Conservation (phyloP, 2,329 filamentous ascomycete species). For the Aspergillus ibericus region DNA sequence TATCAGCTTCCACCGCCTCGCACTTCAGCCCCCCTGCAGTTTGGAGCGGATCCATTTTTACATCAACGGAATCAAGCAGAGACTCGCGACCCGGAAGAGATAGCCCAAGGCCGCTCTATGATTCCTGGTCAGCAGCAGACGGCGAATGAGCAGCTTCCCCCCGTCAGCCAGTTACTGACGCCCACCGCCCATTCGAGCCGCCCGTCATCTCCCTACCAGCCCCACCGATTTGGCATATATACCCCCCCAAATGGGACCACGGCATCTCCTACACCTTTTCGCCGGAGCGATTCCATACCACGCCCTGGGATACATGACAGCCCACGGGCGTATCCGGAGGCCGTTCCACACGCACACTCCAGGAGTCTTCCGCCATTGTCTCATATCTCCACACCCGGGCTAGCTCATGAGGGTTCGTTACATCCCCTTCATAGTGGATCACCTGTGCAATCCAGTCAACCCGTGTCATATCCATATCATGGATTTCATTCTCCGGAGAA, state of each 20-base stretch:
- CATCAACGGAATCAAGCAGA: constrained; percentile 27
- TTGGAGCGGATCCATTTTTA: constrained; percentile 36
- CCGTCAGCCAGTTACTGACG: constrained; percentile 43
- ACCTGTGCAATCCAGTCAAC: constrained; percentile 20
- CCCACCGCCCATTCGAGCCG: constrained; percentile 30
- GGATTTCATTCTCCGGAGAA: constrained; percentile 18
- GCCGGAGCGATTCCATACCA: constrained; percentile 22
- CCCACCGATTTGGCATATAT: constrained; percentile 24
- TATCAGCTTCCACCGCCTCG: constrained; percentile 45
- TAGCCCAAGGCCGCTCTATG: constrained; percentile 12
- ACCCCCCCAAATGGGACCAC: constrained; percentile 17
- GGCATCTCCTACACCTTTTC: constrained; percentile 20
- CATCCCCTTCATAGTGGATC: constrained; percentile 23
- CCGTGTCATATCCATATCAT: constrained; percentile 19
- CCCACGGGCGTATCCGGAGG: constrained; percentile 19
- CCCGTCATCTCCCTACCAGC: constrained; percentile 29
- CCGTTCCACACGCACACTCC: constrained; percentile 19
- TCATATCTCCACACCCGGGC: constrained; percentile 29
- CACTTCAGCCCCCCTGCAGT: constrained; percentile 32
- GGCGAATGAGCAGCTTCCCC: constrained; percentile 37
- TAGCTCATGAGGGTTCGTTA: constrained; percentile 20
- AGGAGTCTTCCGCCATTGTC: constrained; percentile 32
- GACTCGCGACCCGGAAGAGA: constrained; percentile 22
- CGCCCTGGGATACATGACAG: constrained; percentile 20
- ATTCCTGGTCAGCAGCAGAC: constrained; percentile 12